Percentiles rank a stretch among this genome's conserved stretches.
Conservation (phyloP, 805 yeast species). For the Komagataella kurtzmanii region DNA sequence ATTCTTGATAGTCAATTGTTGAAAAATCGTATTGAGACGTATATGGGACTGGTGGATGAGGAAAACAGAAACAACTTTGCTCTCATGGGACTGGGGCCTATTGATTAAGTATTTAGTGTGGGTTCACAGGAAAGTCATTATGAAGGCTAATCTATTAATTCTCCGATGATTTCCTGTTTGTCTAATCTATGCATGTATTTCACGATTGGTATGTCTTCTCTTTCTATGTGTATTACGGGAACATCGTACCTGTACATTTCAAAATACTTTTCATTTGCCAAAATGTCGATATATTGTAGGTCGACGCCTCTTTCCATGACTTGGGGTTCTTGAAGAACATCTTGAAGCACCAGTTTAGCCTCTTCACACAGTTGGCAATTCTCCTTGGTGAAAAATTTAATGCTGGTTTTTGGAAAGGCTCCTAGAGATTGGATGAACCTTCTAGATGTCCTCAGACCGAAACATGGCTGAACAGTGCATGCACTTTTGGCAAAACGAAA, state of each 20-base stretch:
- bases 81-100: slow-evolving; percentile 62
- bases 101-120: slow-evolving; percentile 17
- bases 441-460: background rate
- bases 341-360: slow-evolving; percentile 38
- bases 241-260: slow-evolving; percentile 47
- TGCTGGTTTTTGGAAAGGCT: background rate
- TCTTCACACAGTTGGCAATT: slow-evolving; percentile 59
- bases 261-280: background rate
- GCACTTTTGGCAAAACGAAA: background rate
- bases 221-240: slow-evolving; percentile 62
- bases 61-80: slow-evolving; percentile 53
- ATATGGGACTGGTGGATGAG: slow-evolving; percentile 51
- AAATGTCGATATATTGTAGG: background rate
- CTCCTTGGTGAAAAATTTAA: slow-evolving; percentile 57
- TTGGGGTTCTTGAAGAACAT: slow-evolving; percentile 20
- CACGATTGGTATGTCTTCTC: slow-evolving; percentile 28
- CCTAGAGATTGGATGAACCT: background rate
- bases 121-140: background rate
- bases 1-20: slow-evolving; percentile 41
- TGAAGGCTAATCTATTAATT: slow-evolving; percentile 17
- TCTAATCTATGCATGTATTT: slow-evolving; percentile 60
- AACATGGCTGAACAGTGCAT: slow-evolving; percentile 7
- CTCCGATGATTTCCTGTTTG: slow-evolving; percentile 38
- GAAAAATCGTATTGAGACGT: slow-evolving; percentile 44
- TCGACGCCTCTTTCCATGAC: slow-evolving; percentile 8